Percentiles rank a stretch among this genome's conserved stretches.
These are phyloP conservation scores for Epichloe gansuensis DNA, from an alignment of 2,329 filamentous ascomycete genomes.

Conservation along the genomic window DNA sequence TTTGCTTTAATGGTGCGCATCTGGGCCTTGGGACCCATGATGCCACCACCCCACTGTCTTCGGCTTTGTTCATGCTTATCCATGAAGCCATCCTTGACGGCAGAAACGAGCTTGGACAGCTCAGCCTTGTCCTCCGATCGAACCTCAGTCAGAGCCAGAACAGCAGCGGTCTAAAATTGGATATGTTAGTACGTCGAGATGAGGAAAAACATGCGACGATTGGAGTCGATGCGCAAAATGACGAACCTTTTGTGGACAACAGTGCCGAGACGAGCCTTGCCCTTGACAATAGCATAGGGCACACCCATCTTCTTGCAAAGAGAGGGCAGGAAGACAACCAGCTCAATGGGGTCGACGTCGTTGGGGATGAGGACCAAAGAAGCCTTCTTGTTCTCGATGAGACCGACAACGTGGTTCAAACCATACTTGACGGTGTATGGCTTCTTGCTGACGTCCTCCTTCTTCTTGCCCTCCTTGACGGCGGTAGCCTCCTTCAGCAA, in stretches of 20 bases:
- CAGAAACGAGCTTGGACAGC: conserved; percentile 89
- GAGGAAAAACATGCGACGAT: neutral
- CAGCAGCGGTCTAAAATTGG: conserved; percentile 66
- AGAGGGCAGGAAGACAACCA: conserved; percentile 97
- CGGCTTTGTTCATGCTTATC: conserved; percentile 88
- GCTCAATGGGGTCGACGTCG: conserved; percentile 98
- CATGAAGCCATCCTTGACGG: conserved; percentile 96
- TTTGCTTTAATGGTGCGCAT: conserved; percentile 67
- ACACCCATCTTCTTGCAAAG: conserved; percentile 99
- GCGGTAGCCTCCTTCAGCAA: conserved; percentile 96
- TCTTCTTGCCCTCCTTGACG: conserved; percentile 98
- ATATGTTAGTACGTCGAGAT: neutral
- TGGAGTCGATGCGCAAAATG: neutral
- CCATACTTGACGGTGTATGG: conserved; percentile 99
- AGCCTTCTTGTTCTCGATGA: conserved; percentile 99
- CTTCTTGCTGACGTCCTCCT: conserved; percentile 99
- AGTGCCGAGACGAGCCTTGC: conserved; percentile 97
- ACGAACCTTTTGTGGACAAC: conserved; percentile 97
- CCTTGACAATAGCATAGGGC: conserved; percentile 98
- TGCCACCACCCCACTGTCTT: conserved; percentile 97
- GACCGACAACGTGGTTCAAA: conserved; percentile 96
- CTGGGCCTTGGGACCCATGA: conserved; percentile 94
- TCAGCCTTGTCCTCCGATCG: conserved; percentile 97
- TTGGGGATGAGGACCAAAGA: conserved; percentile 96
- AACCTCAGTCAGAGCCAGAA: conserved; percentile 91